A percentile compares a stretch with the other conserved stretches of the same genome.
Evolutionary conservation across 768 basidiomycete genomes (phyloP).

Genomic region (Dentipellis sp.): DNA sequence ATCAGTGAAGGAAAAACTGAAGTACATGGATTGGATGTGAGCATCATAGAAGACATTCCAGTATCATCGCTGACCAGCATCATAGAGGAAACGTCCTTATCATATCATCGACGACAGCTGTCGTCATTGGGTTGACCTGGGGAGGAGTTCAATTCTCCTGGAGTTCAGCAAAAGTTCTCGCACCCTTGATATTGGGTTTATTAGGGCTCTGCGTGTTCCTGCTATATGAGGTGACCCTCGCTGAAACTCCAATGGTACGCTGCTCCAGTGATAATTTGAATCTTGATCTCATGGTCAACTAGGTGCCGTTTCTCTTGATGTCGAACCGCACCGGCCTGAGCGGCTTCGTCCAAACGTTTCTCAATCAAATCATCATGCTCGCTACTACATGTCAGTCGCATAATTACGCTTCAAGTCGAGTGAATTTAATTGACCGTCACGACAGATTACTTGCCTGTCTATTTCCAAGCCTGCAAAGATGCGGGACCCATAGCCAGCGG

Average conservation of each 20-base stretch:
- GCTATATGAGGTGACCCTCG: slow-evolving; percentile 26
- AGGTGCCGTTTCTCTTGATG: slow-evolving; percentile 18
- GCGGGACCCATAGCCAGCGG: slow-evolving; percentile 25
- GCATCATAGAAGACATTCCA: slow-evolving; percentile 6
- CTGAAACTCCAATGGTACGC: slow-evolving; percentile 23
- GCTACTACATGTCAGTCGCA: slow-evolving; percentile 4
- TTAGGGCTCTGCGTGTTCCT: slow-evolving; percentile 27
- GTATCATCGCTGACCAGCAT: not conserved
- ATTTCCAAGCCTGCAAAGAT: slow-evolving; percentile 33
- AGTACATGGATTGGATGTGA: slow-evolving; percentile 23
- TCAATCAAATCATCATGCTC: not conserved
- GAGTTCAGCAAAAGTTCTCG: slow-evolving; percentile 19
- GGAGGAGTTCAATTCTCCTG: slow-evolving; percentile 26
- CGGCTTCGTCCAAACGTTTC: slow-evolving; percentile 21
- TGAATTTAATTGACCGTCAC: not conserved
- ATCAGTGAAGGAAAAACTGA: slow-evolving; percentile 15
- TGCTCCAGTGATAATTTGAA: not conserved
- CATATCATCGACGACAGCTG: slow-evolving; percentile 3
- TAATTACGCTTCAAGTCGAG: slow-evolving; percentile 6
- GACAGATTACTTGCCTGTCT: slow-evolving; percentile 30
- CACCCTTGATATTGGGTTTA: slow-evolving; percentile 23
- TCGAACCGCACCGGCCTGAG: slow-evolving; percentile 22
- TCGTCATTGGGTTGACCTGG: slow-evolving; percentile 17
- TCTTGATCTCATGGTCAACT: too few relatives aligned
- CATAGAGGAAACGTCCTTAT: slow-evolving; percentile 16